Percentiles rank a stretch among this genome's conserved stretches.
Evolutionary conservation across 179 eudicot species (phyloP).

Genomic region (Gypsophila paniculata): DNA sequence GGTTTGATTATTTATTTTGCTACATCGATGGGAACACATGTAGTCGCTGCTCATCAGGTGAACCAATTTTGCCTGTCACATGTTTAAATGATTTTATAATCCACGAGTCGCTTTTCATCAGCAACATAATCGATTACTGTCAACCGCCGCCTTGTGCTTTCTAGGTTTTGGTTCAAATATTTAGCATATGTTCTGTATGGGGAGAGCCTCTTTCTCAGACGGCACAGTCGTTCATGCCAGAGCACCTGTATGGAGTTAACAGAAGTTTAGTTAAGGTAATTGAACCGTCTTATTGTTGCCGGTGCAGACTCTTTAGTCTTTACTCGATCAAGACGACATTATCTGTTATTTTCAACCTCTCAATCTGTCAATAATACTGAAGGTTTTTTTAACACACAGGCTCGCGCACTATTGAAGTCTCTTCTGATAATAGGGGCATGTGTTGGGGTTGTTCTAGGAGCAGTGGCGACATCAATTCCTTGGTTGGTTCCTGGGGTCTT

Average conservation of each 20-base stretch:
- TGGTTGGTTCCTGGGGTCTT: conserved; percentile 69
- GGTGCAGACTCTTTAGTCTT: background rate
- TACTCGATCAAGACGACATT: background rate
- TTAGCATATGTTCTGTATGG: conserved; percentile 68
- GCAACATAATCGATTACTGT: background rate
- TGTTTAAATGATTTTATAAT: background rate
- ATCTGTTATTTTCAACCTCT: background rate
- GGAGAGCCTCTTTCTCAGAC: conserved; percentile 98
- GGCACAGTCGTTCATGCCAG: conserved; percentile 98
- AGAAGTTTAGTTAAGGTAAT: conserved; percentile 67
- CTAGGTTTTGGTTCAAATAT: conserved; percentile 73
- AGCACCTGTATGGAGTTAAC: conserved; percentile 71
- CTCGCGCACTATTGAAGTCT: conserved; percentile 67
- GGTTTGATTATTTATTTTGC: conserved; percentile 38
- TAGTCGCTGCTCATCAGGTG: conserved; percentile 56
- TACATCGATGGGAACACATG: conserved; percentile 43
- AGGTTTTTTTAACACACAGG: conserved; percentile 40
- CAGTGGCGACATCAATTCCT: conserved; percentile 59
- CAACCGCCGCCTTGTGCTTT: conserved; percentile 2
- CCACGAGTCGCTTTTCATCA: background rate
- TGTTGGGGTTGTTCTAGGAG: conserved; percentile 61
- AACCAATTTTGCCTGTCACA: conserved; percentile 6
- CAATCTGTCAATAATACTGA: background rate
- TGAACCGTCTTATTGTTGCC: background rate
- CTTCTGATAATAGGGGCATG: conserved; percentile 68